phyloP scores from a whole-genome alignment of 768 basidiomycete species.

The Russula sp. region DNA sequence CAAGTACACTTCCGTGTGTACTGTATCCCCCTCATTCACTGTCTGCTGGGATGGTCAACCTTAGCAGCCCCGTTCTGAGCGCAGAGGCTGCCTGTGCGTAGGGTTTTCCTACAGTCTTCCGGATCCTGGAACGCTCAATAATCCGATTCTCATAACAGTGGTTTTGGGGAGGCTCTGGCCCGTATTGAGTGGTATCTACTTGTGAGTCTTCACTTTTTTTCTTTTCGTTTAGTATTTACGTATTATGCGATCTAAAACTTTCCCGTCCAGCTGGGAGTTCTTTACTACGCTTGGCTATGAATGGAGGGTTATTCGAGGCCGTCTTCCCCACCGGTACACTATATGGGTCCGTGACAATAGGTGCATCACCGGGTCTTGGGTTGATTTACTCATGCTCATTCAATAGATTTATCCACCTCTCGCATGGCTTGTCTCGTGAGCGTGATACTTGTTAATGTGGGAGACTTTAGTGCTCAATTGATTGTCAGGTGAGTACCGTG shows the following conservation, averaged over 20 bases:
- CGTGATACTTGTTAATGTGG: background rate
- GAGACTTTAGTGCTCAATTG: background rate
- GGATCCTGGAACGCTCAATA: background rate
- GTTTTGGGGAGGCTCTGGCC: background rate
- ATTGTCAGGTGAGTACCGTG: background rate
- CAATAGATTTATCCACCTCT: background rate
- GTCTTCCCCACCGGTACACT: background rate
- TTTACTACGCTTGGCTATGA: background rate
- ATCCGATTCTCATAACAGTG: background rate
- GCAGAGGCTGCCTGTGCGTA: background rate
- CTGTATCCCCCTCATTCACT: background rate
- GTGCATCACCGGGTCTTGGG: background rate
- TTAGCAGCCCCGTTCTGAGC: no score
- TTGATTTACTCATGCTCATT: background rate
- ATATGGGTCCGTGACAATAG: background rate
- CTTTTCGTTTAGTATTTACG: background rate
- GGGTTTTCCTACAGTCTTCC: background rate
- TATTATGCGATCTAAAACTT: background rate
- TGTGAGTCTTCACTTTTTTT: background rate
- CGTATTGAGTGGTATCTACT: background rate
- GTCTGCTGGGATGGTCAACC: background rate
- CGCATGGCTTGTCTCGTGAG: background rate
- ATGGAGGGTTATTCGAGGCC: background rate
- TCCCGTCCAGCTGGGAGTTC: slow-evolving; percentile 2
- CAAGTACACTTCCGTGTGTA: no score